Evolutionary conservation across 2,329 filamentous ascomycete species (phyloP), one percentile per base, ranked within the genome.

Genomic region (Aplosporella prunicola): DNA sequence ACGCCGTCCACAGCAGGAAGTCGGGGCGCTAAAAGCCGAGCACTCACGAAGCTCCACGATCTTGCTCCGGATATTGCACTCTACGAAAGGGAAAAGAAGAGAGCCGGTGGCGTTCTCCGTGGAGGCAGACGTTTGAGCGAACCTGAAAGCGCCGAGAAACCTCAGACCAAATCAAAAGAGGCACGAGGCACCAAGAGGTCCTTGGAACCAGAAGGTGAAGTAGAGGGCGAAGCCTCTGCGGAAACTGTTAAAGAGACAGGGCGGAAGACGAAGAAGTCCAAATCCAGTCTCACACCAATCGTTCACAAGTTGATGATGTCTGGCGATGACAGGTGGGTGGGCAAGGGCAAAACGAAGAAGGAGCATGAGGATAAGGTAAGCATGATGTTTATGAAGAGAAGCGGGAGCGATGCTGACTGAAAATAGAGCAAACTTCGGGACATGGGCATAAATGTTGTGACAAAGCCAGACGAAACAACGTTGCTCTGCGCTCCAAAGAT

Each of bases 31-130:
- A 98, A 96, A 57, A 78, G 82, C 26, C 81, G 82, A 52, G 91
- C 91, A 9, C 64, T 81, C n/a, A 75, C 78, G 22, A 78, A 76
- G 45, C 64, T 96, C 6, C 84, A 91, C 37, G 73, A 76, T 23
- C 68, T 89, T 40, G 87, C 84, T 1, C 74, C 80, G 1, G 91
- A 98, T 53, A 87, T 96, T 51, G 81, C 80, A 2, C 66, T 93
- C 20, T 98, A 91, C 52, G 82, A 96, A 53, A 94, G 91, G 55
- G 91, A 98, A 62, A 86, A 76, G 66, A 95, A 93, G 64, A 78
- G 91, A 14, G 74, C 72, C 30, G 78, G 78, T 10, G 78, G 78
- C 26, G 73, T 81, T 3, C 63, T 75, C 9, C 73, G 79, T 46
- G 76, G 76, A 23, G 56, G 48, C 36, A 52, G 53, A 51, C 62